Evolutionary conservation across 352 stramenopile genomes (phyloP), one percentile per base, ranked within the genome.

Genomic region (Pythium dissotocum): DNA sequence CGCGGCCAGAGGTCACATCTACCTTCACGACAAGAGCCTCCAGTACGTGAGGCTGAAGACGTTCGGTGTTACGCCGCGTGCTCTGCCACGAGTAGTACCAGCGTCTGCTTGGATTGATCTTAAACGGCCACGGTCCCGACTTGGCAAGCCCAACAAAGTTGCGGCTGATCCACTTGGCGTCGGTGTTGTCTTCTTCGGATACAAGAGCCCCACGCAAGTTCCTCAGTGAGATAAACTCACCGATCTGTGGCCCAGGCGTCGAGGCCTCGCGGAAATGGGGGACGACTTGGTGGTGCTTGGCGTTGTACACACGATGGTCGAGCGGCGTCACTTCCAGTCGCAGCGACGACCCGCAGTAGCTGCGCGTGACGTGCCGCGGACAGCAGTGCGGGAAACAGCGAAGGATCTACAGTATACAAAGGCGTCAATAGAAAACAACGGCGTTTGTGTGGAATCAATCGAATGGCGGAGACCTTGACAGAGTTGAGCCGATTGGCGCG

Each of bases 361-460:
- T 79, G 2, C 76, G 76, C 33, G 70, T 58, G 0, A 78, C 56
- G 58, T 83, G 73, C 24, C 76, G 69, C 9, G 75, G 76, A 52
- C 78, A 82, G 61, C 76, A 86, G 48, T 86, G 76, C 2, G 78
- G 76, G 63, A 85, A 85, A 56, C 78, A 85, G 4, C 75, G 51
- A 35, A 35, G 14, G 51, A n/a, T 36, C 21, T 30, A 57, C 21
- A 5, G 33, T 4, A 38, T 38, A 38, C 33, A 38, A 38, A 38
- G 33, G 33, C n/a, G n/a, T n/a, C n/a, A n/a, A n/a, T n/a, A n/a
- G n/a, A n/a, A n/a, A n/a, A n/a, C n/a, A n/a, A n/a, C n/a, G n/a
- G n/a, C n/a, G n/a, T n/a, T n/a, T n/a, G n/a, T n/a, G n/a, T n/a
- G n/a, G n/a, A n/a, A n/a, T n/a, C n/a, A n/a, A n/a, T 38, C 33